Evolutionary conservation across 257 asterid species (phyloP).

Genomic region (Primulina tabacum): DNA sequence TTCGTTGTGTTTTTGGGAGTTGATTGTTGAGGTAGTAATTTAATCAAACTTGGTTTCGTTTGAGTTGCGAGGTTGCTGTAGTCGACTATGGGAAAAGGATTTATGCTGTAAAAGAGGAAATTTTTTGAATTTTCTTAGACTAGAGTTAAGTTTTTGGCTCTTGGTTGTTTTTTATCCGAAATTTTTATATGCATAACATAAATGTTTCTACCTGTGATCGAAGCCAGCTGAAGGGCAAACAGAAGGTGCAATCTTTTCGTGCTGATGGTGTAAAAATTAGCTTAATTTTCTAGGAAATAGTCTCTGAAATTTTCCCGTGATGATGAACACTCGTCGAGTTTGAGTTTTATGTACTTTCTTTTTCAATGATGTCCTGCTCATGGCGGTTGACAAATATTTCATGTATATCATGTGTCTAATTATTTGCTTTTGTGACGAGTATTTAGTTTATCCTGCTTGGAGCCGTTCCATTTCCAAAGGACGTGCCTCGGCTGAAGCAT

Average conservation of each 20-base stretch:
- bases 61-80: background rate
- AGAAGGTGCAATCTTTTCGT: background rate
- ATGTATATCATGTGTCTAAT: background rate
- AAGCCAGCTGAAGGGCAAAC: background rate
- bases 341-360: slow-evolving; percentile 11
- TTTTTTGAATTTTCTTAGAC: background rate
- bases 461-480: slow-evolving; percentile 93
- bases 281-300: too few species aligned
- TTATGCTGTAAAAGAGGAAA: background rate
- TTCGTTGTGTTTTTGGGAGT: background rate
- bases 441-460: slow-evolving; percentile 77
- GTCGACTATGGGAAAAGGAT: background rate
- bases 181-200: background rate
- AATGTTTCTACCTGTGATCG: background rate
- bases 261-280: background rate
- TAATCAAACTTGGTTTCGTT: background rate
- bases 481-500: slow-evolving; percentile 76
- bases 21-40: slow-evolving; percentile 1
- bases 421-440: background rate
- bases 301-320: background rate
- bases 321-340: slow-evolving; percentile 14
- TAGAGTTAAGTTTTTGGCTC: background rate
- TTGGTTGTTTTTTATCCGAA: background rate
- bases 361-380: background rate
- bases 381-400: background rate